Evolutionary conservation across 306 rosid species (phyloP).

Genomic region (Quercus gilva): DNA sequence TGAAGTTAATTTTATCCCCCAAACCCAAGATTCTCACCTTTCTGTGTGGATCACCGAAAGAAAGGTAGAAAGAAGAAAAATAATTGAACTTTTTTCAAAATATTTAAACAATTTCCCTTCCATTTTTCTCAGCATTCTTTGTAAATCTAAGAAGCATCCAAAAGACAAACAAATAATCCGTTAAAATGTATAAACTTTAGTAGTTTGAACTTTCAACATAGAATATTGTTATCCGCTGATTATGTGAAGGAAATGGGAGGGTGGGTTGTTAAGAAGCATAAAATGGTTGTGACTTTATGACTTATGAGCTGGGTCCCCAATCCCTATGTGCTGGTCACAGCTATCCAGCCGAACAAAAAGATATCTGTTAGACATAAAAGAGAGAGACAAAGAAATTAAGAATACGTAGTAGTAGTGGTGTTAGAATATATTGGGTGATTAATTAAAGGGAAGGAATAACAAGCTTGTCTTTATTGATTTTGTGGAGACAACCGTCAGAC

Average conservation of each 20-base stretch:
- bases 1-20: not conserved
- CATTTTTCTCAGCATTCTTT: not conserved
- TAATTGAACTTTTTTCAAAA: not conserved
- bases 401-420: too few species aligned
- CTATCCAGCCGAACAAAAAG: too few species aligned
- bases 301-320: too few species aligned
- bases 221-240: not conserved
- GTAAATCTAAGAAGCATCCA: not conserved
- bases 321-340: too few species aligned
- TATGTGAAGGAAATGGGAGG: not conserved
- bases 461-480: not conserved
- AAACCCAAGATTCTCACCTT: not conserved
- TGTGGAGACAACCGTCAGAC: conserved; percentile 13
- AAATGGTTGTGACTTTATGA: too few species aligned
- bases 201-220: not conserved
- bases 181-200: not conserved
- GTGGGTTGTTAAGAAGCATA: too few species aligned
- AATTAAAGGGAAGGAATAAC: not conserved
- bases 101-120: not conserved
- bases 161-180: not conserved
- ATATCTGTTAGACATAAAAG: not conserved
- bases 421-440: not conserved
- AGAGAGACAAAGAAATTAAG: not conserved
- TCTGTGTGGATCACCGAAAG: not conserved
- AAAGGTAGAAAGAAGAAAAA: not conserved